Evolutionary conservation across 129 eudicot genomes (phyloP).

Genomic region (Flaveria brownii): DNA sequence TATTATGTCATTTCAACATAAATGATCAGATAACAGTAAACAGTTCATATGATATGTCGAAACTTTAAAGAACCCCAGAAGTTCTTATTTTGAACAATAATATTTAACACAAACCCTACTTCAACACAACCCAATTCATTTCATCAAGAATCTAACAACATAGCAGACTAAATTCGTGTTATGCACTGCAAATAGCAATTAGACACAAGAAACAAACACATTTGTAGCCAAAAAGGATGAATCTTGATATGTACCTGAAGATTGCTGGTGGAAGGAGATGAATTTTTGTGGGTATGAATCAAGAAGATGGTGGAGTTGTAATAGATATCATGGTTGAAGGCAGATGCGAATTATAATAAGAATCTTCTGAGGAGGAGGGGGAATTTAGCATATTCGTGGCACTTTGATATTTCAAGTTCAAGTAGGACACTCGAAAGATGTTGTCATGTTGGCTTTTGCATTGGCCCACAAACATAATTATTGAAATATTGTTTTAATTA

Average conservation of each 20-base stretch:
- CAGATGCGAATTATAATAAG: slow-evolving; percentile 46
- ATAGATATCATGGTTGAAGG: neutral
- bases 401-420: slow-evolving; percentile 18
- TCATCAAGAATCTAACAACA: neutral
- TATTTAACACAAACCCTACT: no score
- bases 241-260: slow-evolving; percentile 18
- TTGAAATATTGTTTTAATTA: no score
- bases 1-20: no score
- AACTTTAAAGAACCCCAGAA: no score
- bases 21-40: no score
- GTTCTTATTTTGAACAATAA: no score
- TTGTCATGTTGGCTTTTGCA: neutral
- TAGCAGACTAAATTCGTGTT: neutral
- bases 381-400: slow-evolving; percentile 42
- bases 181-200: neutral
- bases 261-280: neutral
- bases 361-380: slow-evolving; percentile 35
- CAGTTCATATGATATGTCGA: no score
- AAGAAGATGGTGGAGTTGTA: slow-evolving; percentile 9
- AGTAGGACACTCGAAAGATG: slow-evolving; percentile 12
- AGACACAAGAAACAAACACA: neutral
- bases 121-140: neutral
- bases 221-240: neutral
- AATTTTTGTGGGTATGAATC: slow-evolving; percentile 17
- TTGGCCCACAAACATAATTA: no score